Evolutionary conservation across 164 flowering plant genomes (phyloP).

Genomic region (Liquidambar formosana): DNA sequence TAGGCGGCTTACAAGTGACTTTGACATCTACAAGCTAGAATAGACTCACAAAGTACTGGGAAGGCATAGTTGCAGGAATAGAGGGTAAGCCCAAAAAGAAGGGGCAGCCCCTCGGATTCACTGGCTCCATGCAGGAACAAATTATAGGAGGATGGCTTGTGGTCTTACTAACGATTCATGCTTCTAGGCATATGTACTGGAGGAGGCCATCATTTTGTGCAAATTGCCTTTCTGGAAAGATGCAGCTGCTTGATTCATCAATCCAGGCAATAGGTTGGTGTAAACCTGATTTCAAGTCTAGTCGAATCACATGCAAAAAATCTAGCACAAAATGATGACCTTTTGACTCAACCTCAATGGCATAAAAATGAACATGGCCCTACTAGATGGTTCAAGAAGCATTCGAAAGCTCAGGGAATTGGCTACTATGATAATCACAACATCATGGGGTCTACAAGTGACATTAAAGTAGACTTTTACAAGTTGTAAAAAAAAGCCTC

Average conservation of each 20-base stretch:
- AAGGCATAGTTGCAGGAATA: conserved; percentile 26
- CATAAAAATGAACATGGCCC: too few relatives aligned
- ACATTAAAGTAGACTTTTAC: too few relatives aligned
- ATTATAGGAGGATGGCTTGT: conserved; percentile 42
- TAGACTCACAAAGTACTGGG: conserved; percentile 40
- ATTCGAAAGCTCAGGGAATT: too few relatives aligned
- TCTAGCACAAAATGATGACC: conserved; percentile 54
- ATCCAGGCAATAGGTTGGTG: conserved; percentile 86
- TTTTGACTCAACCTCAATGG: conserved; percentile 50
- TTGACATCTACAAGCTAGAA: conserved; percentile 15
- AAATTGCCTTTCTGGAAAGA: conserved; percentile 62
- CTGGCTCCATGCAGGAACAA: conserved; percentile 41
- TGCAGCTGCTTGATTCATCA: conserved; percentile 72
- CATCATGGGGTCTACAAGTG: too few relatives aligned
- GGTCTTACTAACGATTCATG: conserved; percentile 49
- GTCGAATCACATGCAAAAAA: conserved; percentile 61
- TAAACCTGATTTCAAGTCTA: conserved; percentile 59
- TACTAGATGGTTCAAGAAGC: too few relatives aligned
- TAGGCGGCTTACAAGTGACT: background rate
- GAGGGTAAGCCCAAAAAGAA: conserved; percentile 36
- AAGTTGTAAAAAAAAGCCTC: too few relatives aligned
- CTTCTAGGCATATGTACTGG: conserved; percentile 58
- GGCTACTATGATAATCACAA: too few relatives aligned
- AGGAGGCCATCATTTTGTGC: conserved; percentile 40
- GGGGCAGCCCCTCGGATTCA: conserved; percentile 16